These are phyloP conservation scores for Talaromyces sp. DNA, from an alignment of 2,329 filamentous ascomycete species.

Conservation along the genomic window DNA sequence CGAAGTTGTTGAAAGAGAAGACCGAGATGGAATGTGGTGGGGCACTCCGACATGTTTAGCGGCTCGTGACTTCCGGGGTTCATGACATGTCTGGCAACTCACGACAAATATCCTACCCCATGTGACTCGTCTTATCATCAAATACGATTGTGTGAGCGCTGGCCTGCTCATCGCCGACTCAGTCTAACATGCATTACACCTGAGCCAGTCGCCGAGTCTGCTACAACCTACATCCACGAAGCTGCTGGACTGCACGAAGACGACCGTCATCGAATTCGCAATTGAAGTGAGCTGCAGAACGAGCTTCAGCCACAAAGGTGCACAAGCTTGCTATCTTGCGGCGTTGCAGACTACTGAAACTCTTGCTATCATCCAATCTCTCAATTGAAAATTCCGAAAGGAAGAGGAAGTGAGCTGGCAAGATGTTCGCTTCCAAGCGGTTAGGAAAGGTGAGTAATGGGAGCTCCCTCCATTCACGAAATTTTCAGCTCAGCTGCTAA, in stretches of 20 bases:
- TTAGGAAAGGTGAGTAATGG: constrained; percentile 42
- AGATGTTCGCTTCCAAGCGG: constrained; percentile 52
- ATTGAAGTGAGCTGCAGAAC: background rate
- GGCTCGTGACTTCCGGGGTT: background rate
- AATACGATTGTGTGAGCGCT: background rate
- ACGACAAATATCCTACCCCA: background rate
- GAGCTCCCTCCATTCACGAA: background rate
- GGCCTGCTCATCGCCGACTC: background rate
- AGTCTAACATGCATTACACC: background rate
- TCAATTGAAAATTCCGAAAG: background rate
- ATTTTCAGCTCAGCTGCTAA: background rate
- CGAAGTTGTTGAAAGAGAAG: background rate
- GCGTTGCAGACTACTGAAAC: background rate
- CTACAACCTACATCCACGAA: background rate
- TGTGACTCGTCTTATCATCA: background rate
- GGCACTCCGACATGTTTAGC: background rate
- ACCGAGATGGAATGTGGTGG: background rate
- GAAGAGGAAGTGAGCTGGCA: background rate
- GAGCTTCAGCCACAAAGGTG: background rate
- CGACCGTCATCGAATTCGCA: background rate
- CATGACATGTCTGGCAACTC: background rate
- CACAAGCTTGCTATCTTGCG: background rate
- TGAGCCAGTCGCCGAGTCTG: background rate
- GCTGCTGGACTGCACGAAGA: background rate
- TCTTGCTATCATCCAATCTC: background rate